Percentiles rank a stretch among this genome's conserved stretches.
Evolutionary conservation across 495 filamentous ascomycete genomes (phyloP).

Genomic region (Penicillium lividum): DNA sequence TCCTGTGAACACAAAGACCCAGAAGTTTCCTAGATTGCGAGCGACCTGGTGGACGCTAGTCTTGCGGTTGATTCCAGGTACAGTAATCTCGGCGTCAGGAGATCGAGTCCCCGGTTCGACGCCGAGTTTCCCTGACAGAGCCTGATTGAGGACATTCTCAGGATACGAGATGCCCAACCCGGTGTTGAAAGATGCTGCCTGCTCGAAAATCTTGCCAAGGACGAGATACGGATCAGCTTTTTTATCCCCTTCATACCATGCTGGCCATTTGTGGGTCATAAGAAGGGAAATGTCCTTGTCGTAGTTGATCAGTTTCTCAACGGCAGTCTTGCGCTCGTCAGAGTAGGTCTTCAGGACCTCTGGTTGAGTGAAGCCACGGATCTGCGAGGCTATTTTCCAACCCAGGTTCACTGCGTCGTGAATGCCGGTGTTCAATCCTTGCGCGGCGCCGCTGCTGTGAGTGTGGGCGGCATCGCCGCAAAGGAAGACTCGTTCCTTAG

Average conservation of each 20-base stretch:
- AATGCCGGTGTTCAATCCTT: slow-evolving; percentile 54
- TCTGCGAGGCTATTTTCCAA: slow-evolving; percentile 48
- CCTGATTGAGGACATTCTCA: no score
- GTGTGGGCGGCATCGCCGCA: slow-evolving; percentile 54
- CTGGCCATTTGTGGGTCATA: no score
- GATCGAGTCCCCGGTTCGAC: not conserved
- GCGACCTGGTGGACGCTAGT: not conserved
- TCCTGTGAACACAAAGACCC: not conserved
- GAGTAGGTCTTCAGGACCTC: slow-evolving; percentile 44
- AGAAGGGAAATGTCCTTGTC: slow-evolving; percentile 33
- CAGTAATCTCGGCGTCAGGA: not conserved
- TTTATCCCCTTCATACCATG: no score
- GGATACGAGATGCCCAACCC: no score
- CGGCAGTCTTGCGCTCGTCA: slow-evolving; percentile 40
- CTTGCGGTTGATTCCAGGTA: no score
- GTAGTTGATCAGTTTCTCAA: slow-evolving; percentile 46
- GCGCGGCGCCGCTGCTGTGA: slow-evolving; percentile 48
- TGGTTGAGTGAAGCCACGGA: slow-evolving; percentile 32
- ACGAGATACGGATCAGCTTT: no score
- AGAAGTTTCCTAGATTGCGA: not conserved
- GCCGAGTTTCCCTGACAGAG: no score
- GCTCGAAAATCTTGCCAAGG: not conserved
- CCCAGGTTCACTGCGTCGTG: slow-evolving; percentile 51
- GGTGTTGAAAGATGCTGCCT: no score
- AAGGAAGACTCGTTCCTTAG: slow-evolving; percentile 41